phyloP scores from a whole-genome alignment of 441 rosid genomes.

The Gossypium davidsonii region DNA sequence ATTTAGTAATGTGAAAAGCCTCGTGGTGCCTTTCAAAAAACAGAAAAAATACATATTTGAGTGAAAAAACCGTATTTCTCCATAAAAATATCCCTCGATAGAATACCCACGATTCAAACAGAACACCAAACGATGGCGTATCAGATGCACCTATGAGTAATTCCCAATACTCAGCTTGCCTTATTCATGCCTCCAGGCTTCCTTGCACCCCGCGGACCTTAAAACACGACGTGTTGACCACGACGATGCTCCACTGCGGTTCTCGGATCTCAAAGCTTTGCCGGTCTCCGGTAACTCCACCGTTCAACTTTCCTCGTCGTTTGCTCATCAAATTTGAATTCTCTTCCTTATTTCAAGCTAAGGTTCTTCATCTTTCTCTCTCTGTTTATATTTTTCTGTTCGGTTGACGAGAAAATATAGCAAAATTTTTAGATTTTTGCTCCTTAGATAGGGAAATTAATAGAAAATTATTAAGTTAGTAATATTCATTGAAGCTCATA shows the following conservation, averaged over 20 bases:
- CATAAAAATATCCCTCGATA: background rate
- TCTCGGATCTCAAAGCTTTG: conserved; percentile 13
- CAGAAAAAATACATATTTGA: background rate
- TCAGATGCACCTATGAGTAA: background rate
- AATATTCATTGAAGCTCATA: background rate
- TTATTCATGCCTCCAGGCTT: background rate
- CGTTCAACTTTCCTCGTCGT: conserved; percentile 10
- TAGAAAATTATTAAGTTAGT: background rate
- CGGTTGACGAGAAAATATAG: conserved; percentile 11
- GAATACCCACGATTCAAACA: background rate
- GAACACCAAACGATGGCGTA: background rate
- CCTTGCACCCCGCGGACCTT: background rate
- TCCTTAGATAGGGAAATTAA: background rate
- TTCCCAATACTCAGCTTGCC: background rate
- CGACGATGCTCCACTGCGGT: conserved; percentile 21
- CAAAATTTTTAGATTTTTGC: conserved; percentile 1
- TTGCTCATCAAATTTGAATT: conserved; percentile 14
- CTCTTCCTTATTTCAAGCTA: conserved; percentile 21
- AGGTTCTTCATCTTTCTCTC: conserved; percentile 13
- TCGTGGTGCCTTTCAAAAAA: background rate
- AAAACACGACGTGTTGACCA: background rate
- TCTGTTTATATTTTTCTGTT: background rate
- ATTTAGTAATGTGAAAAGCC: background rate
- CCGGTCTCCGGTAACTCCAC: conserved; percentile 13
- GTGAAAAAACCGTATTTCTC: background rate